Evolutionary conservation across 495 filamentous ascomycete species (phyloP).

Genomic region (Penicillium roqueforti): DNA sequence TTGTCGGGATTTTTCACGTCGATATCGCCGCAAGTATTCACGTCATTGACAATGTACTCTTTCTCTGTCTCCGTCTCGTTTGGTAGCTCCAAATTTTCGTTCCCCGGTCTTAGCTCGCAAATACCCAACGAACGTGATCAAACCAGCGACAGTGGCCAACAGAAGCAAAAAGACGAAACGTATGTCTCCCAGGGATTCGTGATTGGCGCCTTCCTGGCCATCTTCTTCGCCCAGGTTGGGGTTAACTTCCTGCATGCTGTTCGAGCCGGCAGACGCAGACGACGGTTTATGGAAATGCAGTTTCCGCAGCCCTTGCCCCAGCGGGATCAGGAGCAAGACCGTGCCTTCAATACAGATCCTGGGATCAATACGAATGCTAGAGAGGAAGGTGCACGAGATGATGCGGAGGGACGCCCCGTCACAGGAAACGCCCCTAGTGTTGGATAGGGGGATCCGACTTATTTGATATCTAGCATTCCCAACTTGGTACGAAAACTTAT

Average conservation of each 20-base stretch:
- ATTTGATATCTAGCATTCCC: not conserved
- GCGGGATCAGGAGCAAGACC: conserved; percentile 3
- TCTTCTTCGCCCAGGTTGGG: conserved; percentile 36
- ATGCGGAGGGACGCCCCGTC: conserved; percentile 16
- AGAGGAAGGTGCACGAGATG: conserved; percentile 12
- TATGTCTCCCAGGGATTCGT: conserved; percentile 38
- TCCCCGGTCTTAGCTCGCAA: conserved; percentile 9
- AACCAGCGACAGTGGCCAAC: not conserved
- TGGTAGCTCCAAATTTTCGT: conserved; percentile 21
- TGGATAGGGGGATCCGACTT: not conserved
- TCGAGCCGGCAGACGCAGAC: conserved; percentile 26
- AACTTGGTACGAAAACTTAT: not conserved
- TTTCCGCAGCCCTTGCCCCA: conserved; percentile 26
- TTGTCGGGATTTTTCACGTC: conserved; percentile 19
- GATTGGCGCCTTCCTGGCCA: conserved; percentile 31
- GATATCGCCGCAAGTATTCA: conserved; percentile 27
- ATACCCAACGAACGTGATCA: not conserved
- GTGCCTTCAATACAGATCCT: conserved; percentile 1
- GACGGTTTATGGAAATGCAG: conserved; percentile 22
- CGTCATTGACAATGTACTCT: conserved; percentile 33
- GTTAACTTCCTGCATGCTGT: conserved; percentile 31
- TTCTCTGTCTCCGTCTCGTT: conserved; percentile 44
- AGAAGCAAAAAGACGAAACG: conserved; percentile 12
- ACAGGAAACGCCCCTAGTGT: not conserved
- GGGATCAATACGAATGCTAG: conserved; percentile 2